Evolutionary conservation across 495 filamentous ascomycete genomes (phyloP), one percentile per base, ranked within the genome.

Genomic region (Viridothelium virens): DNA sequence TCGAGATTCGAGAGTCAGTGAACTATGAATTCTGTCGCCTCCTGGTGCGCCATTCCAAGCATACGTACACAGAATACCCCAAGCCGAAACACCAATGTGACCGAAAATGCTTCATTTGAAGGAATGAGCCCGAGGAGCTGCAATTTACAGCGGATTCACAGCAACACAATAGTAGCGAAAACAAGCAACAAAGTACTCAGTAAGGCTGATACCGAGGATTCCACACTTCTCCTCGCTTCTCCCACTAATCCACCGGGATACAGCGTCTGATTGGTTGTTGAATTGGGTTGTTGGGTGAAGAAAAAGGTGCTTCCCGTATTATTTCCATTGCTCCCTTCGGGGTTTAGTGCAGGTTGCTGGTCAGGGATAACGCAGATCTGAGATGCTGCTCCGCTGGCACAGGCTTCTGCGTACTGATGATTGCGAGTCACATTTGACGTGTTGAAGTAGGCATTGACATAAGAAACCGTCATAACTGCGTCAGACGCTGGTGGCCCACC

Each of bases 371-470:
- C 63, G 68, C 88, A 91, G 3, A 85, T 78, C 1, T 82, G 78
- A 5, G 72, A 56, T 4, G n/a, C 34, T 69, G 53, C 5, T 39
- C 67, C 6, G 25, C 66, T 31, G 50, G 16, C 50, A 68, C 73
- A 41, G 63, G 65, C 18, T 61, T 61, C 11, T 39, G 66, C 66
- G 2, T 64, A 62, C 6, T 68, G 16, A 18, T 41, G 12, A 2
- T 59, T 65, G 11, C 66, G 34, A 16, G n/a, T 63, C 5, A 72
- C 67, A 50, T 76, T 62, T 2, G 85, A 84, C 36, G 86, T 86
- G 76, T 91, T 92, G 77, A 91, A 92, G 72, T 91, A 92, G 0
- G 83, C 87, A 70, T 90, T 89, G 38, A 91, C 80, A 66, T 89
- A 91, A 12, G 75, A 76, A 18, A 91, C 78, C 4, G 79, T 81